Conservation (phyloP, 2,329 filamentous ascomycete species). For the Acrocalymma vagum region DNA sequence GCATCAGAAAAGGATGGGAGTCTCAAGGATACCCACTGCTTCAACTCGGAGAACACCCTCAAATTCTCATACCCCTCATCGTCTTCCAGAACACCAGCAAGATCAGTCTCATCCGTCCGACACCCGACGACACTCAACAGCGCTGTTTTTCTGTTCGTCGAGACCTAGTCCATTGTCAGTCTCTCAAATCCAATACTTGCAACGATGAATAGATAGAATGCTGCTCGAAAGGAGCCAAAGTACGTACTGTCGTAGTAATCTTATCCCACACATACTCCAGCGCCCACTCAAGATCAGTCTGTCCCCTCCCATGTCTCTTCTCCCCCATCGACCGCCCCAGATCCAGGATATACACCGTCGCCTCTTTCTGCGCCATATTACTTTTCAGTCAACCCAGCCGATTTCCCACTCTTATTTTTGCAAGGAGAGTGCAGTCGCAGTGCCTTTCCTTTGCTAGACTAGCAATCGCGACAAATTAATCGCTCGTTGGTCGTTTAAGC, state of each 20-base stretch:
- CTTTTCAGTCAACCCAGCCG: too few relatives aligned
- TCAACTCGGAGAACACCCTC: constrained; percentile 70
- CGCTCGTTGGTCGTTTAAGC: neutral
- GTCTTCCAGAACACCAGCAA: constrained; percentile 60
- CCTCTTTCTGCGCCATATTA: constrained; percentile 91
- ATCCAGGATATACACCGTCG: constrained; percentile 91
- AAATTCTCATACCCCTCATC: constrained; percentile 84
- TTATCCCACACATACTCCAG: constrained; percentile 97
- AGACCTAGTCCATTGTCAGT: constrained; percentile 52
- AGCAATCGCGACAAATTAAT: neutral
- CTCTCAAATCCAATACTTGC: neutral
- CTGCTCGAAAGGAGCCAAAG: constrained; percentile 26
- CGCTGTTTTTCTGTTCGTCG: constrained; percentile 76
- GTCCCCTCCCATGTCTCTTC: constrained; percentile 72
- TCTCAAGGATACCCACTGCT: constrained; percentile 62
- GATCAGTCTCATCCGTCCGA: constrained; percentile 69
- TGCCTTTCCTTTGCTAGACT: constrained; percentile 10
- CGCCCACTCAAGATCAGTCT: constrained; percentile 87
- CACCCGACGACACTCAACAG: constrained; percentile 83
- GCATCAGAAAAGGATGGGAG: neutral
- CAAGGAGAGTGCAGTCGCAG: constrained; percentile 5
- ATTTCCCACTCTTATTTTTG: too few relatives aligned
- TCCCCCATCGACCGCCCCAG: constrained; percentile 85
- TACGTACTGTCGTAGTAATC: constrained; percentile 75
- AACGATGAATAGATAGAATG: constrained; percentile 1